phyloP scores from a whole-genome alignment of 345 rosid species.

The Salix dunnii region DNA sequence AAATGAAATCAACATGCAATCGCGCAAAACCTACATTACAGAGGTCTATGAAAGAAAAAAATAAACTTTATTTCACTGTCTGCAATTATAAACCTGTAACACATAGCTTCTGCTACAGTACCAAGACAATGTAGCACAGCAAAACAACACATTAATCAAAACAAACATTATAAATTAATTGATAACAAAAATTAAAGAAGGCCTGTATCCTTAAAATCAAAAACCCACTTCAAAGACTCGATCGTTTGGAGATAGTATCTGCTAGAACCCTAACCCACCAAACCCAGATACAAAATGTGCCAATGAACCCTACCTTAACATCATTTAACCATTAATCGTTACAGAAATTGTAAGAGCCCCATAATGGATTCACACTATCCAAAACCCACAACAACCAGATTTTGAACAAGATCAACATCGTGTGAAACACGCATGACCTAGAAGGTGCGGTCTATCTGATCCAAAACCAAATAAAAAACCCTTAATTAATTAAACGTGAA shows the following conservation, averaged over 20 bases:
- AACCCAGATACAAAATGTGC: slow-evolving; percentile 10
- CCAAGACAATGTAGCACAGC: neutral
- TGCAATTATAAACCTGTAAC: neutral
- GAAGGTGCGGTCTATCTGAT: slow-evolving; percentile 15
- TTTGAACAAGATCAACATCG: slow-evolving; percentile 7
- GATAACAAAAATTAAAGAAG: neutral
- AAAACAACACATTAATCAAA: neutral
- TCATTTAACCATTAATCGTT: slow-evolving; percentile 6
- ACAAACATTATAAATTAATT: neutral
- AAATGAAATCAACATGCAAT: neutral
- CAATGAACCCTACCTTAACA: slow-evolving; percentile 3
- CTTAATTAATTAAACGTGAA: neutral
- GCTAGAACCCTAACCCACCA: slow-evolving; percentile 22
- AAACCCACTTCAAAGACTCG: slow-evolving; percentile 10
- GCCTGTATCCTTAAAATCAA: slow-evolving; percentile 4
- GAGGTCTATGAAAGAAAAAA: neutral
- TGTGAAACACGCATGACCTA: slow-evolving; percentile 6
- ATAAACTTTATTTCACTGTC: neutral
- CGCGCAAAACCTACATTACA: neutral
- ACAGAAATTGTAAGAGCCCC: neutral
- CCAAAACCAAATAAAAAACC: neutral
- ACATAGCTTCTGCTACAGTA: neutral
- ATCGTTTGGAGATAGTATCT: neutral
- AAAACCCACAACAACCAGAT: slow-evolving; percentile 13
- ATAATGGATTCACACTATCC: neutral